Evolutionary conservation across 225 moss, liverwort and hornwort genomes (phyloP).

Genomic region (Sphagnum contortum): DNA sequence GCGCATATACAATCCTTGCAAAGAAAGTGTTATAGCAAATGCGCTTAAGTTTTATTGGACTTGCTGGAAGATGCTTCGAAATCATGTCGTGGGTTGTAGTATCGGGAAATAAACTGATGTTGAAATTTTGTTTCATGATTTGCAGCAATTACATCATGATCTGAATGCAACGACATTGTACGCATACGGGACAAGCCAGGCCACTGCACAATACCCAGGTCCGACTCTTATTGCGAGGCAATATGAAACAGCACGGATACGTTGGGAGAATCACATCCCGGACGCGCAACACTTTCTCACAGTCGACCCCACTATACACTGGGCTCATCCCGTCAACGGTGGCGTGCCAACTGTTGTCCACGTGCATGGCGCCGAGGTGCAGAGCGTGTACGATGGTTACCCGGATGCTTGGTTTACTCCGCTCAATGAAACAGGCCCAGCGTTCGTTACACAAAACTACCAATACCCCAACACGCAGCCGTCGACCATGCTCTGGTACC

Average conservation of each 20-base stretch:
- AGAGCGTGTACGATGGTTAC: slow-evolving; percentile 45
- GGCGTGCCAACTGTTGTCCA: slow-evolving; percentile 68
- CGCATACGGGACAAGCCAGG: slow-evolving; percentile 19
- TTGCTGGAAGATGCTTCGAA: too few species aligned
- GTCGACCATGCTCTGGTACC: slow-evolving; percentile 66
- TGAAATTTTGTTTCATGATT: too few species aligned
- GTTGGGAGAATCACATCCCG: slow-evolving; percentile 35
- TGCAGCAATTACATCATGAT: slow-evolving; percentile 39
- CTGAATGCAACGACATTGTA: slow-evolving; percentile 27
- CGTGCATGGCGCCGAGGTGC: slow-evolving; percentile 55
- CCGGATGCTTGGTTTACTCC: slow-evolving; percentile 78
- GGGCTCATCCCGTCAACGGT: slow-evolving; percentile 21
- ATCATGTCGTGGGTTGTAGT: too few species aligned
- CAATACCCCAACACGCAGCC: slow-evolving; percentile 35
- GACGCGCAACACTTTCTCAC: slow-evolving; percentile 42
- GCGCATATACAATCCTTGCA: too few species aligned
- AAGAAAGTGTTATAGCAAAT: too few species aligned
- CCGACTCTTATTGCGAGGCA: slow-evolving; percentile 20
- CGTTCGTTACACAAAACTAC: slow-evolving; percentile 34
- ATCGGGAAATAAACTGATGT: too few species aligned
- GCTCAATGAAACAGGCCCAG: slow-evolving; percentile 28
- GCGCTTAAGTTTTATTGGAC: too few species aligned
- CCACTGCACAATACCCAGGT: slow-evolving; percentile 19
- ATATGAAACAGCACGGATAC: slow-evolving; percentile 6
- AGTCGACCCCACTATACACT: slow-evolving; percentile 37